These are phyloP conservation scores for Funneliformis geosporum DNA, from an alignment of 192 early-diverging fungal genomes.

Conservation along the genomic window DNA sequence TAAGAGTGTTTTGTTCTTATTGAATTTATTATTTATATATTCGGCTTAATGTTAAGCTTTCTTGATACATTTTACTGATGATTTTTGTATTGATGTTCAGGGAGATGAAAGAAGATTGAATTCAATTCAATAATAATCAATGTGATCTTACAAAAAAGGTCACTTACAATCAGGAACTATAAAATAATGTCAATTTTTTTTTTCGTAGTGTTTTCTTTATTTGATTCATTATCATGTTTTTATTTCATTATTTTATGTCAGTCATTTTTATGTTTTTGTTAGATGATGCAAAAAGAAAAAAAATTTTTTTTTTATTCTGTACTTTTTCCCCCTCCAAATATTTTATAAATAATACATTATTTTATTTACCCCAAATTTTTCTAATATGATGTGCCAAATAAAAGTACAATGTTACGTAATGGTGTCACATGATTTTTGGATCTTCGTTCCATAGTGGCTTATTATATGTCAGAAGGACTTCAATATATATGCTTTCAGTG, in stretches of 20 bases:
- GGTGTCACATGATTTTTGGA: no score
- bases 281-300: neutral
- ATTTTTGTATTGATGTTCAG: neutral
- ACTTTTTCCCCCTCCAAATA: neutral
- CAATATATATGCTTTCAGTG: no score
- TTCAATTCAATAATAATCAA: neutral
- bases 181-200: neutral
- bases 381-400: no score
- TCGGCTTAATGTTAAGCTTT: neutral
- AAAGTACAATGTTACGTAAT: no score
- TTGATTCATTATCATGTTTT: neutral
- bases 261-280: neutral
- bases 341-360: neutral
- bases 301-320: neutral
- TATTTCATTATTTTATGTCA: neutral
- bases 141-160: no score
- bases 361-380: neutral
- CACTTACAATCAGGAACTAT: no score
- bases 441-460: no score
- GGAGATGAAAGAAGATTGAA: conserved; percentile 24
- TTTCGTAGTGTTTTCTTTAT: neutral
- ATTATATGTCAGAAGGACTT: no score
- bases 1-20: conserved; percentile 1
- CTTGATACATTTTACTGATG: neutral
- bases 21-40: neutral